Evolutionary conservation across 2,329 filamentous ascomycete genomes (phyloP), one percentile per base, ranked within the genome.

Genomic region (Penicillium glabrum): DNA sequence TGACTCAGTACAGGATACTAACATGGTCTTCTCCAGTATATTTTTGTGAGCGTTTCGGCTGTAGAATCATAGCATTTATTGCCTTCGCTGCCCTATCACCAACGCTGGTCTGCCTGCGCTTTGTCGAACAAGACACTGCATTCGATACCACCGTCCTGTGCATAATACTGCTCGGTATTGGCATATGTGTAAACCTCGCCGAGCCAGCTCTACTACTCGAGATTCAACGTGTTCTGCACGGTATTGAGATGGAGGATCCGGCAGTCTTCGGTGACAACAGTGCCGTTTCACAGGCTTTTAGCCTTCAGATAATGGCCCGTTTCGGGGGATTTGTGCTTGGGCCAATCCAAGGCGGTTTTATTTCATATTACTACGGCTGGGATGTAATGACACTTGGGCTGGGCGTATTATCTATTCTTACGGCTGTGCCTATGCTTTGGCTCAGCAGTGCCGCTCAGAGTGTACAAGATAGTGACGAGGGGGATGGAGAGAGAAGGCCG

Each of bases 171-270:
- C 79, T 80, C 0, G 61, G 89, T 0, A 74, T 86, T 4, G 89
- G 89, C 1, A 61, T 83, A 3, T 79, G 80, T 0, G 70, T 89
- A 2, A 79, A 82, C 0, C 74, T 89, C 3, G 78, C 82, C 0
- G 81, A 86, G 62, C 84, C 86, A 0, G 84, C 87, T 0, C 72
- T 90, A 13, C 87, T 90, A 83, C 87, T 88, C 0, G 89, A 91
- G 73, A 86, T 91, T 31, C 80, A 82, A 3, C 80, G 81, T 49
- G 65, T 66, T 1, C 53, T 69, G 0, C 79, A 81, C 49, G 77
- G 76, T 1, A 85, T 84, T 86, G 54, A 89, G 77, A 4, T 85
- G 85, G 63, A 81, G 85, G 58, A 86, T 81, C 61, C 82, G 83
- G 21, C 90, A 88, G 73, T 96, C 89, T 68, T 89, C 83, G 52